These are phyloP conservation scores for Pleurotus tuber-regium DNA, from an alignment of 768 basidiomycete species.

Conservation along the genomic window DNA sequence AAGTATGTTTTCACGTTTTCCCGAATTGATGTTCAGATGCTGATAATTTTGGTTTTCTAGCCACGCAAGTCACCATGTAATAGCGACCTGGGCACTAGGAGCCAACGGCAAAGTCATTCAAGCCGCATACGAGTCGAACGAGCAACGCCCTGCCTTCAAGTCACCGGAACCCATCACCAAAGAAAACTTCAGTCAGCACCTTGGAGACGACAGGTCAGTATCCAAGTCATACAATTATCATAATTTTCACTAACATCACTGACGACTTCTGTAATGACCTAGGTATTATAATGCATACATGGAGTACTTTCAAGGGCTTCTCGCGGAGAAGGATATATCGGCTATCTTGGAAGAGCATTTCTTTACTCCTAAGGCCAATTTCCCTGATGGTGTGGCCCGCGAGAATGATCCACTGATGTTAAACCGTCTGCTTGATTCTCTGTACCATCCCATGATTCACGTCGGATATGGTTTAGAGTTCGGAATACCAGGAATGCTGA, in stretches of 20 bases:
- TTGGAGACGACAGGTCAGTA: constrained; percentile 55
- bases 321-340: constrained; percentile 40
- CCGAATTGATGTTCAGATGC: constrained; percentile 28
- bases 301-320: constrained; percentile 45
- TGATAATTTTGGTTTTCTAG: constrained; percentile 16
- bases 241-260: background rate
- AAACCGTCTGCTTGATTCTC: constrained; percentile 49
- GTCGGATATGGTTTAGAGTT: constrained; percentile 64
- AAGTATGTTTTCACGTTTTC: constrained; percentile 26
- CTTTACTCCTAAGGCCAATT: constrained; percentile 52
- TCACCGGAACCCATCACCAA: constrained; percentile 45
- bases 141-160: constrained; percentile 33
- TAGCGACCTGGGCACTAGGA: constrained; percentile 63
- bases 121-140: constrained; percentile 36
- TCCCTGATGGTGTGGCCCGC: constrained; percentile 17
- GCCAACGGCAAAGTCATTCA: constrained; percentile 38
- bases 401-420: constrained; percentile 42
- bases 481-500: constrained; percentile 50
- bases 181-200: constrained; percentile 50
- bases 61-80: constrained; percentile 55
- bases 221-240: background rate
- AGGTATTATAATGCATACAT: constrained; percentile 62
- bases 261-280: background rate
- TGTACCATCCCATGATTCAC: constrained; percentile 68
- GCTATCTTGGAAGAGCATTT: constrained; percentile 57